Conservation (phyloP, 1,284 basidiomycete species). For the Coniferiporia weirii region DNA sequence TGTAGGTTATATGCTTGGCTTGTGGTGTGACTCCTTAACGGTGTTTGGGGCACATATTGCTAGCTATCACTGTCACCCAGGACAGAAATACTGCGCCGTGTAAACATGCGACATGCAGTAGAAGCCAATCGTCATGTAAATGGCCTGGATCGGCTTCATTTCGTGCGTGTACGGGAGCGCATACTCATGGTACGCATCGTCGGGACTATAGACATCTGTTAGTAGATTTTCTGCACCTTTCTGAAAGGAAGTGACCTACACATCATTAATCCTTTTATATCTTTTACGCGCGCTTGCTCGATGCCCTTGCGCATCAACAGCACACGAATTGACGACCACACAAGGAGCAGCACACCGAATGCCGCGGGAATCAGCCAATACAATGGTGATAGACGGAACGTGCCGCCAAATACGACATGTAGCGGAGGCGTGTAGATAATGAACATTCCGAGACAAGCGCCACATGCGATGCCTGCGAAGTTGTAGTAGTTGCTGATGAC, state of each 20-base stretch:
- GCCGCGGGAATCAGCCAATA: conserved; percentile 65
- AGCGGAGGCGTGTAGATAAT: conserved; percentile 65
- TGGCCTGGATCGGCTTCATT: not conserved
- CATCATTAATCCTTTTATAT: conserved; percentile 65
- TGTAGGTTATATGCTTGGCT: too few relatives aligned
- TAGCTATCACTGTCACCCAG: too few relatives aligned
- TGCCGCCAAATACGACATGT: conserved; percentile 62
- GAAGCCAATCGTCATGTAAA: too few relatives aligned
- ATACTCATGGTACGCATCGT: conserved; percentile 65
- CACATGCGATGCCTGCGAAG: conserved; percentile 57
- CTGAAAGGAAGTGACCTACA: conserved; percentile 39
- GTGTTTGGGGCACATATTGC: too few relatives aligned
- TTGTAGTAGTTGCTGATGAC: conserved; percentile 58
- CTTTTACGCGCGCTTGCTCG: conserved; percentile 51
- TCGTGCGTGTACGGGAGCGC: conserved; percentile 19
- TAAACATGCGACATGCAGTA: too few relatives aligned
- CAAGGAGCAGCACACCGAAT: conserved; percentile 55
- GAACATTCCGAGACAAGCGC: conserved; percentile 59
- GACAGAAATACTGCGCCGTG: too few relatives aligned
- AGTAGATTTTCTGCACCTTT: not conserved
- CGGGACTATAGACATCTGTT: conserved; percentile 39
- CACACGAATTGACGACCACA: conserved; percentile 55
- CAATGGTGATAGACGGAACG: conserved; percentile 50
- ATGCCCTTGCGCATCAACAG: conserved; percentile 50
- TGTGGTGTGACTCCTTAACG: too few relatives aligned